Percentiles rank a stretch among this genome's conserved stretches.
phyloP scores from a whole-genome alignment of 2,329 filamentous ascomycete species.

The Intubia oerlemansii region DNA sequence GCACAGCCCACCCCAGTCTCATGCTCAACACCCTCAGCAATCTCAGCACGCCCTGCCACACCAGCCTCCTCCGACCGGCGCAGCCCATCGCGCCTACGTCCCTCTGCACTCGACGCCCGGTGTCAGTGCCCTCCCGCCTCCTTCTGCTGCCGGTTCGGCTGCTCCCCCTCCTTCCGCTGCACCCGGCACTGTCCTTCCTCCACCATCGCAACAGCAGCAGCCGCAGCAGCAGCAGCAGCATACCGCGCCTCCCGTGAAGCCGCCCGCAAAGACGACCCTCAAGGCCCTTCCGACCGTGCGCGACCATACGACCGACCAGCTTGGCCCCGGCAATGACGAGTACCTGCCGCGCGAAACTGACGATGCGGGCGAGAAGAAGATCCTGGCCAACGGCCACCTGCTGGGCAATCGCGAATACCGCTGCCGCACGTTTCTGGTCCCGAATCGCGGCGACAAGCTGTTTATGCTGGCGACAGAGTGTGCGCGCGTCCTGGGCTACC shows the following conservation, averaged over 20 bases:
- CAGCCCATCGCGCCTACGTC: slow-evolving; percentile 3
- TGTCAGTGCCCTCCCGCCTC: too few species aligned
- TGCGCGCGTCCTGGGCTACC: slow-evolving; percentile 77
- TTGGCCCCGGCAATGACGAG: slow-evolving; percentile 75
- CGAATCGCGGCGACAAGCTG: slow-evolving; percentile 74
- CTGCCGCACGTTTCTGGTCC: slow-evolving; percentile 83
- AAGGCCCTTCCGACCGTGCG: slow-evolving; percentile 90
- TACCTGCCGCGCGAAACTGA: slow-evolving; percentile 88
- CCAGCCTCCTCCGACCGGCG: slow-evolving; percentile 10
- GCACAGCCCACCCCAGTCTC: slow-evolving; percentile 1
- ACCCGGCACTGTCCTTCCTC: slow-evolving; percentile 23
- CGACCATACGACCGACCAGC: slow-evolving; percentile 92
- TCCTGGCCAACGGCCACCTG: slow-evolving; percentile 61
- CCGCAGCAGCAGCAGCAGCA: slow-evolving; percentile 19
- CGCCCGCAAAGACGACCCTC: slow-evolving; percentile 62
- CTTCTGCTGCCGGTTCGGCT: too few species aligned
- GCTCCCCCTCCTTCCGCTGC: slow-evolving; percentile 9
- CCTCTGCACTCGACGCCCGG: too few species aligned
- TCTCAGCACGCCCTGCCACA: slow-evolving; percentile 22
- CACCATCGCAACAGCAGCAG: too few species aligned
- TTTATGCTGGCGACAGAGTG: slow-evolving; percentile 99
- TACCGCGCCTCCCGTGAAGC: slow-evolving; percentile 44
- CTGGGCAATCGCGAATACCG: slow-evolving; percentile 71
- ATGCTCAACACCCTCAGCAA: slow-evolving; percentile 4
- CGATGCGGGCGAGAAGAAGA: slow-evolving; percentile 86